Evolutionary conservation across 495 filamentous ascomycete genomes (phyloP).

Genomic region (Penicillium canariense): DNA sequence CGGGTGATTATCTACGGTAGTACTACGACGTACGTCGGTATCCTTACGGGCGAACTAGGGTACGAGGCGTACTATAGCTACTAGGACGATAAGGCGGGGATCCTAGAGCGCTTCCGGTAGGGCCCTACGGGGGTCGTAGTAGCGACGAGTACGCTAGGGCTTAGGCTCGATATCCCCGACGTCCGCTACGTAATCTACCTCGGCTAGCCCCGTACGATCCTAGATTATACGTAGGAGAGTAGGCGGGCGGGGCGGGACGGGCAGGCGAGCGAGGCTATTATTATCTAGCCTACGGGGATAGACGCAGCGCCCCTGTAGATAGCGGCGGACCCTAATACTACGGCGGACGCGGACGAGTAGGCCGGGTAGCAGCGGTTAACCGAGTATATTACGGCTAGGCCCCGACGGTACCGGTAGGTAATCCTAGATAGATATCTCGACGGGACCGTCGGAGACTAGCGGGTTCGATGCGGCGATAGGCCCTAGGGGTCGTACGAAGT

Average conservation of each 20-base stretch:
- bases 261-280: not conserved
- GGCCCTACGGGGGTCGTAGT: slow-evolving; percentile 6
- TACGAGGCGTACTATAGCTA: not conserved
- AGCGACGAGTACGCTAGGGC: slow-evolving; percentile 20
- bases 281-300: not conserved
- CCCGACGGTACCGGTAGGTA: too few relatives aligned
- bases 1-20: not conserved
- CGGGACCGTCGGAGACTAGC: too few relatives aligned
- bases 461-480: too few relatives aligned
- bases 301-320: too few relatives aligned
- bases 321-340: too few relatives aligned
- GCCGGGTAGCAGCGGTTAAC: too few relatives aligned
- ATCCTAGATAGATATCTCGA: too few relatives aligned
- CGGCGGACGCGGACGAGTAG: too few relatives aligned
- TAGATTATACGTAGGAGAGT: slow-evolving; percentile 25
- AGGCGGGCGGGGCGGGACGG: slow-evolving; percentile 17
- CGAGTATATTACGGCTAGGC: too few relatives aligned
- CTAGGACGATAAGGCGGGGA: not conserved
- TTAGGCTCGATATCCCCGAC: slow-evolving; percentile 20
- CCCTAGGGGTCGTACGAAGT: too few relatives aligned
- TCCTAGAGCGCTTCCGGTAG: slow-evolving; percentile 2
- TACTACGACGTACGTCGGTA: not conserved
- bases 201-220: not conserved
- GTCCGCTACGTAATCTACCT: slow-evolving; percentile 19
- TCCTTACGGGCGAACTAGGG: not conserved